Base-by-base conservation (phyloP, 2,329 filamentous ascomycete genomes). In the Colletotrichum sp. region DNA sequence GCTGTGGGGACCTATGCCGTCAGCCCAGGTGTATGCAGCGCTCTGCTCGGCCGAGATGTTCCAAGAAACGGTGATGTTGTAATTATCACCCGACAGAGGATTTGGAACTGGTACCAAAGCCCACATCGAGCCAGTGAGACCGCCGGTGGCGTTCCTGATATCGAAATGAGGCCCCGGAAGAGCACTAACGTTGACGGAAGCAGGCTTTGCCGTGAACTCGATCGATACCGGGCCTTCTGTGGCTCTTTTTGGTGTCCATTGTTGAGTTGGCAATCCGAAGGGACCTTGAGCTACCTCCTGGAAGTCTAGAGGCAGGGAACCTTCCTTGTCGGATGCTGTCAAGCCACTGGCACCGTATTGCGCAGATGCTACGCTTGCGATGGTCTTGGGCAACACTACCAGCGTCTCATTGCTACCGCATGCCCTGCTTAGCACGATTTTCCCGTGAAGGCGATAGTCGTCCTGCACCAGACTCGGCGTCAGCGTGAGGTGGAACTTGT, bases 301-400 rank as follows among this genome's bases (percentile, higher is more conserved):
- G 21, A 73, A 61, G 28, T 69, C 68, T 26, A 77, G 72, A 21
- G 65, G 4, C 59, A 78, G 36, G 12, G 63, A n/a, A 30, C 77
- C 57, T 65, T 67, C 39, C 57, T 77, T 32, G 13, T 68, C 70
- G 15, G 55, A 43, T 32, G 70, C 61, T 2, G 34, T 52, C 16
- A 71, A 16, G 18, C 63, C 72, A 21, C 30, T 28, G 12, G 60
- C 13, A 10, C 65, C 67, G 4, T 71, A 67, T 36, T 74, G 60
- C 8, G 67, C 67, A 7, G 67, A 24, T 2, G 55, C 15, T 6
- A 68, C 36, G 21, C 65, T 67, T 2, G 69, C 69, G 7, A 72
- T 67, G 6, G 63, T 67, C 15, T 60, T 66, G 2, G 70, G 70
- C 10, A 72, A 34, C 5, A 67, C 43, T 4, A 60, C 18, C 1